phyloP scores from a whole-genome alignment of 2,329 filamentous ascomycete genomes.

The Paraphoma sp. region DNA sequence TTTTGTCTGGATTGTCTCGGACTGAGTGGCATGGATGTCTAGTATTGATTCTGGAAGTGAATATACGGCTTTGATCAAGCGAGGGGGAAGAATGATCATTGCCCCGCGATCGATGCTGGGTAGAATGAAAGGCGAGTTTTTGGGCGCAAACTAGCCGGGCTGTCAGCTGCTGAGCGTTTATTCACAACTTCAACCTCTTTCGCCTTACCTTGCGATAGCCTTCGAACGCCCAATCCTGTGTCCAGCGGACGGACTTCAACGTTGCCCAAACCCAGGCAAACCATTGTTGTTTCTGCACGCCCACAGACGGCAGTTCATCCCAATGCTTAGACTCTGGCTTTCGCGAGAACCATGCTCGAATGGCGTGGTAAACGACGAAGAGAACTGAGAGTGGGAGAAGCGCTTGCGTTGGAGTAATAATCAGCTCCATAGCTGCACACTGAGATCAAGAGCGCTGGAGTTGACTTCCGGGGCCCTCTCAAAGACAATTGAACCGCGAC shows the following conservation, averaged over 20 bases:
- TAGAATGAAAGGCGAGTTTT: conserved; percentile 15
- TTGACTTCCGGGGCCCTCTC: neutral
- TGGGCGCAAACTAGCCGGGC: conserved; percentile 7
- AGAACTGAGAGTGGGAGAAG: conserved; percentile 15
- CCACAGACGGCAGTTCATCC: conserved; percentile 13
- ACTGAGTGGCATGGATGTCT: conserved; percentile 19
- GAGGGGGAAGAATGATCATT: conserved; percentile 19
- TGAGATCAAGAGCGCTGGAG: neutral
- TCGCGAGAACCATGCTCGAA: conserved; percentile 12
- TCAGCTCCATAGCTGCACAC: conserved; percentile 14
- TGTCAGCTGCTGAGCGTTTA: neutral
- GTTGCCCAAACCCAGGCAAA: conserved; percentile 18
- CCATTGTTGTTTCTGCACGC: conserved; percentile 14
- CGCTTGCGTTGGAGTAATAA: conserved; percentile 19
- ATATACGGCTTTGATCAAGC: conserved; percentile 19
- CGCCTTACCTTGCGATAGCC: conserved; percentile 16
- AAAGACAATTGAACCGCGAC: neutral
- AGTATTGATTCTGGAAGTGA: conserved; percentile 15
- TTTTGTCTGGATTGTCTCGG: conserved; percentile 21
- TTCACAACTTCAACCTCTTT: too few species aligned
- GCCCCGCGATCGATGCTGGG: conserved; percentile 23
- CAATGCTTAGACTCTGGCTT: conserved; percentile 16
- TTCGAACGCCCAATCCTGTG: conserved; percentile 20
- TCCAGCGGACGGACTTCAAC: conserved; percentile 13
- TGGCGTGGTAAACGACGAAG: conserved; percentile 14